A percentile compares a stretch with the other conserved stretches of the same genome.
These are phyloP conservation scores for Citrullus mucosospermus DNA, from an alignment of 306 rosid species.

Conservation along the genomic window DNA sequence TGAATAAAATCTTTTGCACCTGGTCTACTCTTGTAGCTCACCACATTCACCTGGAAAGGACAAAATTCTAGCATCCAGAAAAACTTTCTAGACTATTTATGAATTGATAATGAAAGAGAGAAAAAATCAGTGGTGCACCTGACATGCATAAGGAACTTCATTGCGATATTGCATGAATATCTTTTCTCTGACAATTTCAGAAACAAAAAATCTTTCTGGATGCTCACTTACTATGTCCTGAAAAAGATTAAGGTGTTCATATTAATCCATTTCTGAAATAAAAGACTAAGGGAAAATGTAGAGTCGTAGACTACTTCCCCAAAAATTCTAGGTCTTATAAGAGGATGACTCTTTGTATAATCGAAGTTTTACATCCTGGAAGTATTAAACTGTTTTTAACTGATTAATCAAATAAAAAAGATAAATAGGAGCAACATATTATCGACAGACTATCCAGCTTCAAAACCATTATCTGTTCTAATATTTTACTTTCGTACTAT, in stretches of 20 bases:
- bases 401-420: not conserved
- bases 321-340: not conserved
- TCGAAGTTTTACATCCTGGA: not conserved
- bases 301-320: not conserved
- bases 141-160: conserved; percentile 89
- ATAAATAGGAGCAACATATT: not conserved
- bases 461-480: not conserved
- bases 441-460: not conserved
- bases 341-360: not conserved
- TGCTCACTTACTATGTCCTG: conserved; percentile 95
- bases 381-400: not conserved
- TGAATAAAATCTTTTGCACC: conserved; percentile 86
- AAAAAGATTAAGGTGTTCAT: conserved; percentile 14
- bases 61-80: not conserved
- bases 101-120: not conserved
- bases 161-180: conserved; percentile 85
- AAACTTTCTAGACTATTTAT: not conserved
- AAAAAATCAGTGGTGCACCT: conserved; percentile 33
- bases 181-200: conserved; percentile 90
- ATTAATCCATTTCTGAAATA: not conserved
- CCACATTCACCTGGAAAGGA: conserved; percentile 58
- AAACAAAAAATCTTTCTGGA: conserved; percentile 87
- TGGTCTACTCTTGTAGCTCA: conserved; percentile 84
- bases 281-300: not conserved
- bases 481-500: not conserved